Evolutionary conservation across 768 basidiomycete genomes (phyloP), one percentile per base, ranked within the genome.

Genomic region (Xerocomellus amylosporus): DNA sequence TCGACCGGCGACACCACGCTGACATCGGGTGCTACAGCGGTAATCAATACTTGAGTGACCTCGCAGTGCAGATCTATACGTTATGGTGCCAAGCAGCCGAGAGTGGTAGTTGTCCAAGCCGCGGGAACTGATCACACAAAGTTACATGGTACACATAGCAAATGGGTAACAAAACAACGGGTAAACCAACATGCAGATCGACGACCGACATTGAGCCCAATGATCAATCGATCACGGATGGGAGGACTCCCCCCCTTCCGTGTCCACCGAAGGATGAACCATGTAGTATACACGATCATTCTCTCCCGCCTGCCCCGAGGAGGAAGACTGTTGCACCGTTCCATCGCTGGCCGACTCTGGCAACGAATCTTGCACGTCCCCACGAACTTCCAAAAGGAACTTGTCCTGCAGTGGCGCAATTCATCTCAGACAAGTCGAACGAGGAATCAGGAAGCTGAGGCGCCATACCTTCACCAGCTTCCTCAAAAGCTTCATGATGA

Each of bases 201-300:
- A 51, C 28, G 19, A 50, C 31, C 8, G 34, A 40, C 8, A 41
- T 46, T 12, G 24, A 24, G 24, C n/a, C 17, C 31, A 12, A 28
- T n/a, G n/a, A n/a, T n/a, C n/a, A n/a, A n/a, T n/a, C n/a, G 31
- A 37, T 68, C 47, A 65, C 7, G 61, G 63, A 49, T 66, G 58
- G 22, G 75, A 77, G 8, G 75, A 75, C 19, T 73, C 72, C 6
- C 61, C 71, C 0, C 59, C 67, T 54, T 93, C 89, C 9, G 83
- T 81, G 63, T 93, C 91, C 34, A 93, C 90, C 2, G 85, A 82
- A 1, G 91, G 91, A 75, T 94, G 93, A 4, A 96, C 91, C 84
- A 95, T 86, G 66, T 94, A 95, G 69, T 85, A 87, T 45, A 93
- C 80, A 19, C 87, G 85, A 14, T 84, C 74, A 58, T 85, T 81